These are phyloP conservation scores for Polygonum maritimum DNA, from an alignment of 148 eudicot genomes.

Conservation along the genomic window DNA sequence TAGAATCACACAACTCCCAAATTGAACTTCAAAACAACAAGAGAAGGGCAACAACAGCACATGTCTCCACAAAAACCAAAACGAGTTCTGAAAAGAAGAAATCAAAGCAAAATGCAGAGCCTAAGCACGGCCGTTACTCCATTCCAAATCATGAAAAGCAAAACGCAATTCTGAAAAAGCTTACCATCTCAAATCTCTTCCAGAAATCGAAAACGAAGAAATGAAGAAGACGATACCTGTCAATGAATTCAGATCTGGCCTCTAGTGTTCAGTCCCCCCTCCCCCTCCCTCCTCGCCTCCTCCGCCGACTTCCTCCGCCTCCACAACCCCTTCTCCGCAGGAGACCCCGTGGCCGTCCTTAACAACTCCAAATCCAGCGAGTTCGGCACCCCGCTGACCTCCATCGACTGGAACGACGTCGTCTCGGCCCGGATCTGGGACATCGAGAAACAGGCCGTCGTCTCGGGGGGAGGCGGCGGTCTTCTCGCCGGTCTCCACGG, in stretches of 20 bases:
- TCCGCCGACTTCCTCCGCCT: constrained; percentile 71
- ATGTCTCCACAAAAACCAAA: neutral
- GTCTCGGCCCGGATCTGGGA: constrained; percentile 80
- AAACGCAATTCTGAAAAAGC: neutral
- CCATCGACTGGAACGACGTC: constrained; percentile 90
- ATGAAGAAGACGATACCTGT: neutral
- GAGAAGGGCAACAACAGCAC: neutral
- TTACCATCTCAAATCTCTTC: neutral
- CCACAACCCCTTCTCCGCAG: constrained; percentile 34
- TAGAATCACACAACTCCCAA: neutral
- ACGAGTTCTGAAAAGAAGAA: neutral
- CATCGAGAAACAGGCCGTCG: constrained; percentile 66
- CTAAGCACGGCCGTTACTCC: neutral
- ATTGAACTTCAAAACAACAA: constrained; percentile 1
- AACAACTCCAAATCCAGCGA: constrained; percentile 80
- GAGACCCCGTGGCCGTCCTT: constrained; percentile 38
- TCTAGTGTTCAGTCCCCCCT: constrained; percentile 42
- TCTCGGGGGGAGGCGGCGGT: constrained; percentile 98
- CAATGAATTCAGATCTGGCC: neutral
- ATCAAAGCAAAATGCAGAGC: constrained; percentile 3
- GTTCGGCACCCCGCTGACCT: constrained; percentile 75
- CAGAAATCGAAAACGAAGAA: neutral
- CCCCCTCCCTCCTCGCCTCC: constrained; percentile 45
- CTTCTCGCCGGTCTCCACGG: constrained; percentile 86
- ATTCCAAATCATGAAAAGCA: neutral